Conservation (phyloP, 225 moss, liverwort and hornwort species). For the Physcomitrellopsis africana region DNA sequence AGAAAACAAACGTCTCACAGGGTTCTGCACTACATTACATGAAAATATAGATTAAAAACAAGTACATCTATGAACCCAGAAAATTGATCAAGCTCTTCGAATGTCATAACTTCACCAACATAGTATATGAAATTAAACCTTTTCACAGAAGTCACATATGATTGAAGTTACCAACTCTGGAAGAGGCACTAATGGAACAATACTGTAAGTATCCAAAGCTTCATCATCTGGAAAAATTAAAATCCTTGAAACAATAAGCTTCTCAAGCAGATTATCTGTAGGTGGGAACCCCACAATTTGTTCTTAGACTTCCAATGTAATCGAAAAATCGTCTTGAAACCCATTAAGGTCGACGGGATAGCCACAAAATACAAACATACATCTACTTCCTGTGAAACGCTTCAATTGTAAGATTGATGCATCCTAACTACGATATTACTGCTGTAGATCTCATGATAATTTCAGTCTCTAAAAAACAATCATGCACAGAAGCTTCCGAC, state of each 20-base stretch:
- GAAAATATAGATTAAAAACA: neutral
- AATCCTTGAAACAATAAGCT: neutral
- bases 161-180: slow-evolving; percentile 1
- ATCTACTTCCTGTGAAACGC: neutral
- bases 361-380: neutral
- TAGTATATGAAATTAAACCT: neutral
- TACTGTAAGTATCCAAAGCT: neutral
- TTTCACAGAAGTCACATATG: neutral
- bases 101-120: neutral
- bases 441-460: slow-evolving; percentile 24
- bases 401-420: neutral
- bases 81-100: neutral
- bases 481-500: slow-evolving; percentile 15
- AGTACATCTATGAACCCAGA: neutral
- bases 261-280: neutral
- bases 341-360: neutral
- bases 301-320: neutral
- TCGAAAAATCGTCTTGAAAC: neutral
- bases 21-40: slow-evolving; percentile 29
- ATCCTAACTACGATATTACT: neutral
- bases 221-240: neutral
- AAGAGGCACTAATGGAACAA: slow-evolving; percentile 8
- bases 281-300: neutral
- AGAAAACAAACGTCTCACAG: neutral
- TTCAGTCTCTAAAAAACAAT: neutral